These are phyloP conservation scores for Coemansia sp. DNA, from an alignment of 192 early-diverging fungal species.

Conservation along the genomic window DNA sequence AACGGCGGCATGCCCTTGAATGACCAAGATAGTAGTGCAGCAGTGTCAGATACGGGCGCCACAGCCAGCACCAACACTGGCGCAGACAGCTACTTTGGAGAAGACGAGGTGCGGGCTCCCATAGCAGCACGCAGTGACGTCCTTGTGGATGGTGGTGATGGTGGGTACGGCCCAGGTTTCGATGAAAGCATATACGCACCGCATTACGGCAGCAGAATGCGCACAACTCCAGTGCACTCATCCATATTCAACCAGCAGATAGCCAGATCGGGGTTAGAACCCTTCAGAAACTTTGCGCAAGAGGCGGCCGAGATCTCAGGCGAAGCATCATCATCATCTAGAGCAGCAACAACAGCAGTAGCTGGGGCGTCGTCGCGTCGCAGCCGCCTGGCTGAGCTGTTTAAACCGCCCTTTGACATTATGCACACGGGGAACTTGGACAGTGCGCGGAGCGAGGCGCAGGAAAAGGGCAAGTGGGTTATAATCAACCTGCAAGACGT, in stretches of 20 bases:
- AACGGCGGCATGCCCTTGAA: slow-evolving; percentile 66
- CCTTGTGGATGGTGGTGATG: slow-evolving; percentile 57
- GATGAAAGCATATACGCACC: background rate
- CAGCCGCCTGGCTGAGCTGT: slow-evolving; percentile 74
- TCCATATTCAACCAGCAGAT: slow-evolving; percentile 55
- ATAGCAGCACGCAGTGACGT: slow-evolving; percentile 82
- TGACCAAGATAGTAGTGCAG: slow-evolving; percentile 5
- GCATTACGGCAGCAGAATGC: slow-evolving; percentile 3
- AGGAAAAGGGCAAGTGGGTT: slow-evolving; percentile 71
- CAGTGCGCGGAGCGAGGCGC: slow-evolving; percentile 65
- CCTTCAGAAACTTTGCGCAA: slow-evolving; percentile 67
- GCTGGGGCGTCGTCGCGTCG: slow-evolving; percentile 33
- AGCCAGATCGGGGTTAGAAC: slow-evolving; percentile 42
- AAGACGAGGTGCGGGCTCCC: slow-evolving; percentile 70
- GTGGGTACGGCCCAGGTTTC: background rate
- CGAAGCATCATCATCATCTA: slow-evolving; percentile 13
- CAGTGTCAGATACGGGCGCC: background rate
- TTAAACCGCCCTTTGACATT: slow-evolving; percentile 83
- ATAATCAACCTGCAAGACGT: slow-evolving; percentile 85
- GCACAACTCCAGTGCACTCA: slow-evolving; percentile 23
- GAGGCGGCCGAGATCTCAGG: slow-evolving; percentile 62
- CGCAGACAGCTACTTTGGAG: slow-evolving; percentile 30
- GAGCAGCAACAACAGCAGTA: slow-evolving; percentile 1
- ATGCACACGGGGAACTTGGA: slow-evolving; percentile 78
- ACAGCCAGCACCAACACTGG: slow-evolving; percentile 17